Evolutionary conservation across 208 protist genomes (phyloP).

Genomic region (Acanthamoeba royreba): DNA sequence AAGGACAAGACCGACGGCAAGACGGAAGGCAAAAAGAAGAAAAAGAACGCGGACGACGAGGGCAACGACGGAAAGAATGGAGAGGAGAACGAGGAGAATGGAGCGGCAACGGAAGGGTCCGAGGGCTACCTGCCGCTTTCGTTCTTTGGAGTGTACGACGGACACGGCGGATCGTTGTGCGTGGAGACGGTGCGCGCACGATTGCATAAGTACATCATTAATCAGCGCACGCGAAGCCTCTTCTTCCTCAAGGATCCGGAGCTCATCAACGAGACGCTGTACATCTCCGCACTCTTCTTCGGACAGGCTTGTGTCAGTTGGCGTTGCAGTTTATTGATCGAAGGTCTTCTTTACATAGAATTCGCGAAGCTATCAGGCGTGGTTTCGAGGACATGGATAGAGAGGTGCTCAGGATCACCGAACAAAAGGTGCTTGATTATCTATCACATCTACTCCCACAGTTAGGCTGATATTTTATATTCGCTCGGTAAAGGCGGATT

Average conservation of each 20-base stretch:
- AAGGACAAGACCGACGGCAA: not conserved
- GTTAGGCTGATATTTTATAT: not conserved
- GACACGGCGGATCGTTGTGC: not conserved
- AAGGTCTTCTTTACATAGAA: not conserved
- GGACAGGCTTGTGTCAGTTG: not conserved
- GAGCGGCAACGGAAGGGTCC: not conserved
- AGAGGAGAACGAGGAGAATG: not conserved
- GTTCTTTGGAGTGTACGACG: constrained; percentile 3
- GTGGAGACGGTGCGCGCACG: not conserved
- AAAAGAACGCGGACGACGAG: not conserved
- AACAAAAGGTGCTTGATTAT: not conserved
- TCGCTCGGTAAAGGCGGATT: not conserved
- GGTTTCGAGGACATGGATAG: not conserved
- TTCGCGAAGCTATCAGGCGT: not conserved
- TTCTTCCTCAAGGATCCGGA: not conserved
- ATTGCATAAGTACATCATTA: not conserved
- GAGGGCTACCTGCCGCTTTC: not conserved
- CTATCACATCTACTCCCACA: not conserved
- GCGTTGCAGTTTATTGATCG: too few species aligned
- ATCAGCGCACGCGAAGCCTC: not conserved
- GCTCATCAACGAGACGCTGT: not conserved
- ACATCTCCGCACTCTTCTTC: not conserved
- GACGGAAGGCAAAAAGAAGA: not conserved
- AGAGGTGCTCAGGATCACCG: not conserved
- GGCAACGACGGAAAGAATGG: not conserved